Evolutionary conservation across 345 rosid genomes (phyloP), one percentile per base, ranked within the genome.

Genomic region (Ailanthus altissimus): DNA sequence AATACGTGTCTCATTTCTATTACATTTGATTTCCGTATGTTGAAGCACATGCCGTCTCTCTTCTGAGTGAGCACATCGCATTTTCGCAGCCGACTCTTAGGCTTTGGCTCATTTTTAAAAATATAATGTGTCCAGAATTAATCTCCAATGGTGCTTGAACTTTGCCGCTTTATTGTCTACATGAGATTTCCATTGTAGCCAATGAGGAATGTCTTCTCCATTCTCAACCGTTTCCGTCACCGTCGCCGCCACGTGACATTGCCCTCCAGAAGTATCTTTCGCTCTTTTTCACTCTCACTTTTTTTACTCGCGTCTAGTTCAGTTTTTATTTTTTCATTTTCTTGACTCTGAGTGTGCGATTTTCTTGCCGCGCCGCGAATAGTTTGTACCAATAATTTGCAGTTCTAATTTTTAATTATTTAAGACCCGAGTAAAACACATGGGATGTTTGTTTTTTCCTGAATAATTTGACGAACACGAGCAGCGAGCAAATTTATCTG

Each of bases 181-280:
- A 77, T 73, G 79, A 66, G 38, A 75, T 73, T 60, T 13, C 62
- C 40, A 20, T 66, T 69, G 0, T 80, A 72, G 81, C 81, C 83
- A 82, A 90, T 94, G 97, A 92, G 89, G 92, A 87, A 84, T 88
- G 91, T 75, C 67, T 72, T 84, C 74, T 79, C 78, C 54, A 74
- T 69, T 75, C 88, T 91, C 87, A 75, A 83, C 77, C 87, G 86
- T 73, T 89, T 79, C 67, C 91, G 91, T 66, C 91, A 83, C 77
- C 87, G 86, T 73, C 90, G 79, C 67, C 91, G 92, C 68, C 91
- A 78, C 64, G n/a, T 73, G 65, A 75, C 85, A 10, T 65, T 80
- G 49, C 70, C 88, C 77, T 82, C 83, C 47, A 75, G 73, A 75
- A 54, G 92, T 88, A 77, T 25, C 47, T 2, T 50, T 78, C 43